These are phyloP conservation scores for Yamadazyma triangularis DNA, from an alignment of 1,139 yeast genomes.

Conservation along the genomic window DNA sequence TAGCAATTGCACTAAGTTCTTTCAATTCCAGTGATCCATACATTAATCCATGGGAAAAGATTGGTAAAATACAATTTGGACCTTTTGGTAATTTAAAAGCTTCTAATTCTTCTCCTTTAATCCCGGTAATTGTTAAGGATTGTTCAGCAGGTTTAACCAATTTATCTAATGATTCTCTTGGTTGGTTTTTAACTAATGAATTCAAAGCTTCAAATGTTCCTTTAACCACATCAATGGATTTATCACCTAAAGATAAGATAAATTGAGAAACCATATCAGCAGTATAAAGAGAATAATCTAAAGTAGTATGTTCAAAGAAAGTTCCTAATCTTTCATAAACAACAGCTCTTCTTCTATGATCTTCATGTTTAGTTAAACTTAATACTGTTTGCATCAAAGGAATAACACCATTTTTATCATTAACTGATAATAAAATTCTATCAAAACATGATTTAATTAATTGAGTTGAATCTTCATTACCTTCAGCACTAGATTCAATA, in stretches of 20 bases:
- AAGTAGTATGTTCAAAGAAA: slow-evolving; percentile 60
- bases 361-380: slow-evolving; percentile 73
- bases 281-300: slow-evolving; percentile 71
- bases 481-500: slow-evolving; percentile 33
- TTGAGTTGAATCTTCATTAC: slow-evolving; percentile 30
- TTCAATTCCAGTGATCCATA: slow-evolving; percentile 83
- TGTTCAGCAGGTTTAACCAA: slow-evolving; percentile 76
- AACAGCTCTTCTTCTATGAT: slow-evolving; percentile 58
- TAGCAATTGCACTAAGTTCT: slow-evolving; percentile 82
- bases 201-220: slow-evolving; percentile 67
- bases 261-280: slow-evolving; percentile 73
- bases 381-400: slow-evolving; percentile 80
- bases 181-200: slow-evolving; percentile 64
- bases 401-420: slow-evolving; percentile 77
- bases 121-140: slow-evolving; percentile 65
- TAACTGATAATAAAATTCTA: slow-evolving; percentile 64
- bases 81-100: slow-evolving; percentile 84
- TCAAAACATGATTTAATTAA: slow-evolving; percentile 58
- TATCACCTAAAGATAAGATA: slow-evolving; percentile 70
- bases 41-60: slow-evolving; percentile 93
- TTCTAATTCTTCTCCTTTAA: slow-evolving; percentile 59
- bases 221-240: slow-evolving; percentile 57
- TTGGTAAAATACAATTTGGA: slow-evolving; percentile 82
- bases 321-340: slow-evolving; percentile 66
- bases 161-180: slow-evolving; percentile 70